phyloP scores from a whole-genome alignment of 208 protist species.

The Lotmaria passim region DNA sequence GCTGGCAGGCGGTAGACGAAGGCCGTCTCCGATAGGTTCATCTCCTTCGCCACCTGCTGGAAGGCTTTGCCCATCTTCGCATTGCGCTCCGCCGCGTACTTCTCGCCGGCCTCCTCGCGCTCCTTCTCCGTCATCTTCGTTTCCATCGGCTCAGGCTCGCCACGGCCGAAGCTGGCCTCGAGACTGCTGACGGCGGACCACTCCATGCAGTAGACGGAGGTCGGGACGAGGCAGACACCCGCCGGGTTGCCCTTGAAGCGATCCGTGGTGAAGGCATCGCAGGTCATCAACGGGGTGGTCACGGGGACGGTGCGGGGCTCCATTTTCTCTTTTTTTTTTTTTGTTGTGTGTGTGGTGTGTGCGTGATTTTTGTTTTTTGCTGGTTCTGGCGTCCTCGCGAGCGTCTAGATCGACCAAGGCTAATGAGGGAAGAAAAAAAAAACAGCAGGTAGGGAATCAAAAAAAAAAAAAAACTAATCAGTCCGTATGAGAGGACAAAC shows the following conservation, averaged over 20 bases:
- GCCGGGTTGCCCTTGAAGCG: conserved; percentile 75
- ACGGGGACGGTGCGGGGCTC: conserved; percentile 29
- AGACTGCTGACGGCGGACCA: conserved; percentile 55
- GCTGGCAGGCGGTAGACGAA: conserved; percentile 76
- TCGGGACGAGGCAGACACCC: conserved; percentile 62
- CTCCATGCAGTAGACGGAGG: conserved; percentile 58
- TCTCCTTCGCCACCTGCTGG: conserved; percentile 58
- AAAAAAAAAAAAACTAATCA: no score
- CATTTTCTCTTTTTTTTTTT: conserved; percentile 29
- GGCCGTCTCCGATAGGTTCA: conserved; percentile 69
- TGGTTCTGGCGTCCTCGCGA: no score
- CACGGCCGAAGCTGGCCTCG: conserved; percentile 62
- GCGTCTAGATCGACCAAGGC: no score
- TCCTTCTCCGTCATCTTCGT: conserved; percentile 45
- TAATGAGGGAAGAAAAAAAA: no score
- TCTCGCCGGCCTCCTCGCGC: conserved; percentile 42
- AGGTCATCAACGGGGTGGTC: conserved; percentile 58
- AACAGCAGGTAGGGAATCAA: no score
- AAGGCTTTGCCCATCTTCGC: conserved; percentile 52
- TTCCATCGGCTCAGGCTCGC: conserved; percentile 45
- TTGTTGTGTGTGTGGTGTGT: conserved; percentile 1
- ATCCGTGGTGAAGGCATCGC: conserved; percentile 66
- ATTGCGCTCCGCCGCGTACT: conserved; percentile 58
- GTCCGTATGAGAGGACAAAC: no score
- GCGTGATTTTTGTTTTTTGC: neutral